Conservation (phyloP, 495 filamentous ascomycete species). For the Neurospora sp. region DNA sequence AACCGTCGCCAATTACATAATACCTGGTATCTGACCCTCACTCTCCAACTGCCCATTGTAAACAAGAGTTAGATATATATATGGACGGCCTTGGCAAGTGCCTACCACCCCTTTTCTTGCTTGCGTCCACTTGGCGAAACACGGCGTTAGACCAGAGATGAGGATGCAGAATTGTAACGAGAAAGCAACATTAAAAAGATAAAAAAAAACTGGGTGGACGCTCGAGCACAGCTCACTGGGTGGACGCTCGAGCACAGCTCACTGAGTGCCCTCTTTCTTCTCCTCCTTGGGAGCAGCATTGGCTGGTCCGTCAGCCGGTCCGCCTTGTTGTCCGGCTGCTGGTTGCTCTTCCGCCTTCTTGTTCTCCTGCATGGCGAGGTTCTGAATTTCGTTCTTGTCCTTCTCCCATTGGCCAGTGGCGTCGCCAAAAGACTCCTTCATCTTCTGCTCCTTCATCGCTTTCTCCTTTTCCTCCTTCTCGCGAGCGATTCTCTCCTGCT, state of each 20-base stretch:
- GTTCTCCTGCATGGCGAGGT: slow-evolving; percentile 49
- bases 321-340: slow-evolving; percentile 6
- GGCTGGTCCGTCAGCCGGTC: background rate
- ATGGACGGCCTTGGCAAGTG: background rate
- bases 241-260: background rate
- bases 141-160: background rate
- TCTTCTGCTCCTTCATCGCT: slow-evolving; percentile 51
- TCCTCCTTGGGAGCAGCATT: slow-evolving; percentile 5
- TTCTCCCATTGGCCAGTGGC: slow-evolving; percentile 67
- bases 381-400: slow-evolving; percentile 66
- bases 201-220: background rate
- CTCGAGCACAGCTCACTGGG: background rate
- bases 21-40: background rate
- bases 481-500: slow-evolving; percentile 59
- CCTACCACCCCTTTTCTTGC: background rate
- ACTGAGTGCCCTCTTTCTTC: background rate
- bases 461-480: slow-evolving; percentile 67
- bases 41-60: background rate
- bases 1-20: background rate
- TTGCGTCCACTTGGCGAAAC: background rate
- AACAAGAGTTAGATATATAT: background rate
- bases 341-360: slow-evolving; percentile 19
- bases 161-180: background rate
- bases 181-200: background rate
- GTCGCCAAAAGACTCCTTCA: slow-evolving; percentile 63